These are phyloP conservation scores for Apiospora rasikravindrae DNA, from an alignment of 2,329 filamentous ascomycete genomes.

Conservation along the genomic window DNA sequence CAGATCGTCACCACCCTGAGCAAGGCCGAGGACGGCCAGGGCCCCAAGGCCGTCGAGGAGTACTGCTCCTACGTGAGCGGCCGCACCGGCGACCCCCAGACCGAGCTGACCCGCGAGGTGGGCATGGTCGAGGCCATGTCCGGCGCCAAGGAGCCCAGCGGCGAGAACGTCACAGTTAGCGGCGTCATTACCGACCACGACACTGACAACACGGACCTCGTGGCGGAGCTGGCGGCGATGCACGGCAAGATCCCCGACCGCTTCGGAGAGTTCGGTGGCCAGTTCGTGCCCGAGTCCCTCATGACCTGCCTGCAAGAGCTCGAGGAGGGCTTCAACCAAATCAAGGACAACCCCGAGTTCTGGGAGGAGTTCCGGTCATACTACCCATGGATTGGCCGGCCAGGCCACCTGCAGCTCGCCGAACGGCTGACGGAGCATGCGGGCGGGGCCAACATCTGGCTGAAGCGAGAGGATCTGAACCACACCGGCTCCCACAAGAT, in stretches of 20 bases:
- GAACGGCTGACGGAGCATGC: constrained; percentile 87
- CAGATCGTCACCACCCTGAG: constrained; percentile 87
- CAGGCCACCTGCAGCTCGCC: constrained; percentile 88
- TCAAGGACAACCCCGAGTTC: constrained; percentile 86
- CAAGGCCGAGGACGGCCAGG: constrained; percentile 68
- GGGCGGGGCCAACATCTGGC: constrained; percentile 93
- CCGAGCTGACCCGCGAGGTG: constrained; percentile 64
- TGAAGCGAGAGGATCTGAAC: constrained; percentile 97
- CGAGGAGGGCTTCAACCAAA: constrained; percentile 87
- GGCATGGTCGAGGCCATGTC: constrained; percentile 72
- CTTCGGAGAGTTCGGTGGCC: constrained; percentile 95
- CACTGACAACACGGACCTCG: constrained; percentile 58
- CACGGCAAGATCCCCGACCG: constrained; percentile 82
- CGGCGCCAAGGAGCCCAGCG: constrained; percentile 63
- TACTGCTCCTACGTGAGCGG: constrained; percentile 77
- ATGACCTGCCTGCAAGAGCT: constrained; percentile 96
- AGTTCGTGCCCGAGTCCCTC: constrained; percentile 95
- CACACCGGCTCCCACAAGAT: constrained; percentile 99
- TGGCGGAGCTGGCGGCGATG: constrained; percentile 83
- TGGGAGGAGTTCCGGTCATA: constrained; percentile 97
- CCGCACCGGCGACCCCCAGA: constrained; percentile 43
- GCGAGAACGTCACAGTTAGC: constrained; percentile 68
- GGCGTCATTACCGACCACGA: constrained; percentile 64
- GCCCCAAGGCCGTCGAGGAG: constrained; percentile 77
- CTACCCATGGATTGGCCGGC: constrained; percentile 96